phyloP scores from a whole-genome alignment of 176 grass and related monocot species.

The Carex littledalei region DNA sequence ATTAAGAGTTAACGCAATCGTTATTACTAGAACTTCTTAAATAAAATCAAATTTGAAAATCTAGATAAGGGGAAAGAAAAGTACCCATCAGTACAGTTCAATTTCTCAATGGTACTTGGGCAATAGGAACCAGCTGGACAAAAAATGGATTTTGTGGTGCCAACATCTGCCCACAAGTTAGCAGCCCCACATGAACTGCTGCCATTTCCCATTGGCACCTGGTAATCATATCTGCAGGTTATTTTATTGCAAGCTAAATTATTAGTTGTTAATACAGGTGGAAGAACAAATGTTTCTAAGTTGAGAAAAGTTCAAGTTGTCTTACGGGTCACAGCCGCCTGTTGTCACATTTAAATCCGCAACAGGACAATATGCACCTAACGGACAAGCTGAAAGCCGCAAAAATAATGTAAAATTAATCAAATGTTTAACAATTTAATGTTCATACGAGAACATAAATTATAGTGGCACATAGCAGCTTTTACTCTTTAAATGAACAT shows the following conservation, averaged over 20 bases:
- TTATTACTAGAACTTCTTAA: not conserved
- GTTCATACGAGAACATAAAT: not conserved
- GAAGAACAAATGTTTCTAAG: not conserved
- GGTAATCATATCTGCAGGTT: slow-evolving; percentile 69
- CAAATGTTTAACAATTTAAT: not conserved
- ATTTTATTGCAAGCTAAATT: not conserved
- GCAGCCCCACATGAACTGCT: slow-evolving; percentile 56
- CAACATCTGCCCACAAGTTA: slow-evolving; percentile 74
- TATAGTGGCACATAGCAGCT: not conserved
- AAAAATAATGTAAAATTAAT: slow-evolving; percentile 2
- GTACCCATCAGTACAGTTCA: slow-evolving; percentile 64
- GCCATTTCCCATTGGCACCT: slow-evolving; percentile 46
- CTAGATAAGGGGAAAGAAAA: not conserved
- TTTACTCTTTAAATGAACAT: no score
- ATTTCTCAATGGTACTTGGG: slow-evolving; percentile 48
- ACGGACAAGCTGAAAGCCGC: slow-evolving; percentile 57
- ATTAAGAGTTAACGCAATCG: not conserved
- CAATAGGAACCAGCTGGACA: slow-evolving; percentile 75
- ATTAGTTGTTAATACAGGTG: not conserved
- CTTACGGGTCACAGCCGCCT: slow-evolving; percentile 91
- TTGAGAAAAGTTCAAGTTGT: slow-evolving; percentile 8
- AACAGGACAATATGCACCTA: slow-evolving; percentile 78
- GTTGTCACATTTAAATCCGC: slow-evolving; percentile 46
- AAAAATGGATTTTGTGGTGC: slow-evolving; percentile 57
- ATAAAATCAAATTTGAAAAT: not conserved